Evolutionary conservation across 805 yeast genomes (phyloP).

Genomic region (Metschnikowia kofuensis): DNA sequence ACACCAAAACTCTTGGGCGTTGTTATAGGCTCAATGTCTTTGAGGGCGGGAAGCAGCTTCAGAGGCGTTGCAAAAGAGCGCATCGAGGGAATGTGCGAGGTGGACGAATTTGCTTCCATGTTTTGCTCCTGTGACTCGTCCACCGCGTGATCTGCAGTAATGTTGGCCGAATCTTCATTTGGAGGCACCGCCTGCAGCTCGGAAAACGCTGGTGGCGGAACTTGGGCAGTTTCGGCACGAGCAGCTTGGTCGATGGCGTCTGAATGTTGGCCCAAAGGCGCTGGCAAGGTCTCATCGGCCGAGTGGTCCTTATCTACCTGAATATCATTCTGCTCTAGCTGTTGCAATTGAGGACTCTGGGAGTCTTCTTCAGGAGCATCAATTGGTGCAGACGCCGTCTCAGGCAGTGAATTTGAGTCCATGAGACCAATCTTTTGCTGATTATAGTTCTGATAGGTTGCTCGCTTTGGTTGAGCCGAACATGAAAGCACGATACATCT

Average conservation of each 20-base stretch:
- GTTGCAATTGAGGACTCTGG: neutral
- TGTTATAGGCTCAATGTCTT: conserved; percentile 39
- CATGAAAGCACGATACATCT: too few relatives aligned
- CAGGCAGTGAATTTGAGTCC: conserved; percentile 4
- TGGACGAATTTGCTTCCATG: conserved; percentile 13
- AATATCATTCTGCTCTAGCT: neutral
- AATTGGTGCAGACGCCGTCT: conserved; percentile 1
- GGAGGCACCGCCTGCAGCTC: neutral
- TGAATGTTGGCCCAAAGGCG: conserved; percentile 11
- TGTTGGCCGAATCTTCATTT: neutral
- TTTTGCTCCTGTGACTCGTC: conserved; percentile 8
- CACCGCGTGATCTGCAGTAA: neutral
- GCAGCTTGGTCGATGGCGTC: conserved; percentile 5
- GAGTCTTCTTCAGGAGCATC: neutral
- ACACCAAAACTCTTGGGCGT: conserved; percentile 42
- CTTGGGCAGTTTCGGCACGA: neutral
- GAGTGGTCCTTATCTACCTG: too few relatives aligned
- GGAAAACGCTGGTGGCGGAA: neutral
- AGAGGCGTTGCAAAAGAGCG: conserved; percentile 36
- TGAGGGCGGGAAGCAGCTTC: conserved; percentile 40
- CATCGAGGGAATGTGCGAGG: conserved; percentile 8
- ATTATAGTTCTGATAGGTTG: neutral
- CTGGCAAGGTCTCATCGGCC: neutral
- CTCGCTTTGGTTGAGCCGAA: too few relatives aligned
- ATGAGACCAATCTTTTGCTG: neutral